Evolutionary conservation across 2,329 filamentous ascomycete species (phyloP), one percentile per base, ranked within the genome.

Genomic region (Paecilomyces sp.): DNA sequence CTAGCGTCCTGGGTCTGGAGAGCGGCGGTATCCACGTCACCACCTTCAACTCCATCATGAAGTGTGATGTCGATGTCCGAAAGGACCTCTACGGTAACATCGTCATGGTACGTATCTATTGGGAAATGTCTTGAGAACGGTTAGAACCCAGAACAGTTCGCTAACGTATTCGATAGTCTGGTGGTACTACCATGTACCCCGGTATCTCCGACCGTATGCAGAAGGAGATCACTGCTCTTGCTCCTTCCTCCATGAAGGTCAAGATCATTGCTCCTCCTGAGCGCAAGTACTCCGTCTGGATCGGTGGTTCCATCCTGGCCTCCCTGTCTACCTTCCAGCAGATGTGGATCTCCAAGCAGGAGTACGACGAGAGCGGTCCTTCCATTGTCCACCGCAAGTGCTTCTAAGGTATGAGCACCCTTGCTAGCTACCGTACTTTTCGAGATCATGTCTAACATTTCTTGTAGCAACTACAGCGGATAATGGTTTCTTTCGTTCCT

Each of bases 341-440:
- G 85, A 99, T 99, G 94, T 99, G 94, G 94, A 97, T 99, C 88
- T 99, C 94, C 75, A 99, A 99, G 92, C 94, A 99, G 85, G 93
- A 97, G 87, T 97, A 97, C 88, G 94, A 99, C 85, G 94, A 97
- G 91, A 94, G 89, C 81, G 93, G 93, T 83, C 94, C 93, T 74
- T 97, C 92, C 77, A 97, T 97, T 78, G 93, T 97, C 75, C 93
- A 97, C 90, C 91, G 92, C 89, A 97, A 97, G 91, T 97, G 93
- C 91, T 97, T 97, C 90, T 97, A 96, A 96, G 88, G 87, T 74
- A 69, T 58, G 63, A 50, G 54, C 7, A 13, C 28, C 1, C n/a
- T 12, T 47, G 12, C 31, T 34, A 31, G 8, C 22, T 22, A 22
- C 22, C 22, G 22, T 28, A 13, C n/a, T 31, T 24, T 24, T 31